Base-by-base conservation (phyloP, 1,284 basidiomycete genomes). In the Microbotryum scabiosae region DNA sequence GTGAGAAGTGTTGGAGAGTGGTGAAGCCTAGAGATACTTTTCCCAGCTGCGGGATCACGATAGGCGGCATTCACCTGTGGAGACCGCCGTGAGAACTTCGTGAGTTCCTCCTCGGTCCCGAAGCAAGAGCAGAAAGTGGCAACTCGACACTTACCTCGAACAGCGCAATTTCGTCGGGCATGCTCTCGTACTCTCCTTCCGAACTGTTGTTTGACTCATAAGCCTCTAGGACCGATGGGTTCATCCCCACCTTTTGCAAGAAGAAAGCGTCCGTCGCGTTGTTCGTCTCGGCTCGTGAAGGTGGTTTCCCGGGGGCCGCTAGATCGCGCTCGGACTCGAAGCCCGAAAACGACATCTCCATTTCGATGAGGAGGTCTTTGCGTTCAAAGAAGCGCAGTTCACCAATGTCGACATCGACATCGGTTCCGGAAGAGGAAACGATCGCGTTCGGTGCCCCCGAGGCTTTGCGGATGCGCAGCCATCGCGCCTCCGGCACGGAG, bases 391-490 rank as follows among this genome's bases (percentile, higher is more conserved):
- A 92, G 57, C 89, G 80, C 70, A 97, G 78, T 75, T 96, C 91
- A 47, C 89, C 87, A n/a, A 98, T 81, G 69, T 97, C 90, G 57
- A 98, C 83, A 73, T 97, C 93, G 45, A 94, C 90, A 71, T 97
- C 86, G 71, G 89, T 85, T 26, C 94, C 94, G 63, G 89, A 86
- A 5, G 84, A 83, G 3, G 88, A 84, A 20, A 97, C 81, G 74
- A 97, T 87, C 1, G 86, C 85, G 23, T 83, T 80, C 0, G 87
- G 85, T 0, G 87, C 87, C 9, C 92, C 92, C 18, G 86, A 87
- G 44, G 96, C 87, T 75, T 93, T 96, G 68, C 87, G 83, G 62
- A 96, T 88, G 66, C 85, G 83, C 82, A 96, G 71, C 68, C 68
- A 94, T 45, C 87, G 81, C 74, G 84, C 79, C 68, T 91, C 88